phyloP scores from a whole-genome alignment of 2,329 filamentous ascomycete species.

The Scytalidium lignicola region DNA sequence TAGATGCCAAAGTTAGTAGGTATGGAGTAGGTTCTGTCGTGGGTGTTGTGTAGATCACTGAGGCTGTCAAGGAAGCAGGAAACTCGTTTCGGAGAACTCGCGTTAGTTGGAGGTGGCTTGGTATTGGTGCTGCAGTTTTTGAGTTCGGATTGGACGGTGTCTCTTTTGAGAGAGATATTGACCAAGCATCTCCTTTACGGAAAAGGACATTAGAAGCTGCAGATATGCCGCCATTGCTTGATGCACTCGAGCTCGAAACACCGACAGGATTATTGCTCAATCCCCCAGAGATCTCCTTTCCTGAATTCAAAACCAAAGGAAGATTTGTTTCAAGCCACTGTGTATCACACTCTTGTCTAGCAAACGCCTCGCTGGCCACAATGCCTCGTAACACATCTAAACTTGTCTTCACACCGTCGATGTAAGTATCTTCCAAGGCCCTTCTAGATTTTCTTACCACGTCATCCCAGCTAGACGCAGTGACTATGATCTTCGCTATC shows the following conservation, averaged over 20 bases:
- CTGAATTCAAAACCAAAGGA: slow-evolving; percentile 23
- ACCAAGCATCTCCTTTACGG: slow-evolving; percentile 55
- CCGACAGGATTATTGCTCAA: slow-evolving; percentile 24
- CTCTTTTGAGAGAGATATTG: slow-evolving; percentile 39
- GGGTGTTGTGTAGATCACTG: slow-evolving; percentile 42
- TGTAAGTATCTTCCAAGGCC: slow-evolving; percentile 49
- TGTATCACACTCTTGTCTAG: slow-evolving; percentile 43
- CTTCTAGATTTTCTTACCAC: slow-evolving; percentile 43
- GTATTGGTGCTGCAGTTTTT: slow-evolving; percentile 19
- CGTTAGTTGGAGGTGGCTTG: slow-evolving; percentile 48
- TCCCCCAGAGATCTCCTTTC: slow-evolving; percentile 29
- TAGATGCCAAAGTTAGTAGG: slow-evolving; percentile 32
- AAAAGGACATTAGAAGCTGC: slow-evolving; percentile 40
- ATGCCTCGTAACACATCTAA: slow-evolving; percentile 49
- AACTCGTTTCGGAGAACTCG: slow-evolving; percentile 56
- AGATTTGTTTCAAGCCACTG: slow-evolving; percentile 53
- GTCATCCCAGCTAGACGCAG: slow-evolving; percentile 43
- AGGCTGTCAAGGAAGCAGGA: slow-evolving; percentile 47
- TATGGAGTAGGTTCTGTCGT: slow-evolving; percentile 40
- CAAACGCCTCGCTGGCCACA: slow-evolving; percentile 44
- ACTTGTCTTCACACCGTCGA: slow-evolving; percentile 56
- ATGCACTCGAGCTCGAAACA: slow-evolving; percentile 13
- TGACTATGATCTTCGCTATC: slow-evolving; percentile 41
- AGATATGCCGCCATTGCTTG: slow-evolving; percentile 9
- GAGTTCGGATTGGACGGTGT: slow-evolving; percentile 7